Evolutionary conservation across 73 alveolate species (phyloP).

Genomic region (Paramecium pentaurelia): DNA sequence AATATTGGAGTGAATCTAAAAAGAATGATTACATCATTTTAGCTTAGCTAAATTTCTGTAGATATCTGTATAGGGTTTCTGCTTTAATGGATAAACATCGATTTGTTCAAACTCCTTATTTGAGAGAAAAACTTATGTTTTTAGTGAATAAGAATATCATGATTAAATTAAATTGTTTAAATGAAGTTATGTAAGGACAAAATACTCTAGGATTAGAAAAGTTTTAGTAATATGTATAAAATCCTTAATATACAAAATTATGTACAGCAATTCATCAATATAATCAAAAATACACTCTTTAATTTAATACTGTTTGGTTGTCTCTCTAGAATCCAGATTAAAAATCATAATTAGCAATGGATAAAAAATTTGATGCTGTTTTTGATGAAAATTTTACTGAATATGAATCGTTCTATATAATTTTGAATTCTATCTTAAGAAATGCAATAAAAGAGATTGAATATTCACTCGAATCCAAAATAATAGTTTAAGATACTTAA

Average conservation of each 20-base stretch:
- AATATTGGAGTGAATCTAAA: not conserved
- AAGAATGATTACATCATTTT: slow-evolving; percentile 45
- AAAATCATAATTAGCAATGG: not conserved
- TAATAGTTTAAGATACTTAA: not conserved
- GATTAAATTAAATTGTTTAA: slow-evolving; percentile 44
- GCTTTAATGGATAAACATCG: slow-evolving; percentile 45
- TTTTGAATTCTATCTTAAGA: slow-evolving; percentile 28
- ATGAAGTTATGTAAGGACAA: slow-evolving; percentile 27
- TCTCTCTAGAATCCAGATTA: slow-evolving; percentile 42
- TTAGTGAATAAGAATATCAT: slow-evolving; percentile 46
- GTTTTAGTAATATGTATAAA: not conserved
- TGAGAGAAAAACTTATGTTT: slow-evolving; percentile 51
- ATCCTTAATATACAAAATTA: not conserved
- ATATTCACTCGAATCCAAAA: not conserved
- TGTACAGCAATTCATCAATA: slow-evolving; percentile 19
- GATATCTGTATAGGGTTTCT: slow-evolving; percentile 50
- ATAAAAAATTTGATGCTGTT: slow-evolving; percentile 58
- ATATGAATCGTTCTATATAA: slow-evolving; percentile 50
- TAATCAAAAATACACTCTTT: slow-evolving; percentile 1
- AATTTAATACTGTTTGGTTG: slow-evolving; percentile 33
- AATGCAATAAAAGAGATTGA: slow-evolving; percentile 41
- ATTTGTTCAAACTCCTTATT: not conserved
- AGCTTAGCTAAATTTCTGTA: slow-evolving; percentile 42
- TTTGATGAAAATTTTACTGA: slow-evolving; percentile 61
- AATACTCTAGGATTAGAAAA: slow-evolving; percentile 4